Conservation (phyloP, 441 rosid species). For the Breynia disticha region DNA sequence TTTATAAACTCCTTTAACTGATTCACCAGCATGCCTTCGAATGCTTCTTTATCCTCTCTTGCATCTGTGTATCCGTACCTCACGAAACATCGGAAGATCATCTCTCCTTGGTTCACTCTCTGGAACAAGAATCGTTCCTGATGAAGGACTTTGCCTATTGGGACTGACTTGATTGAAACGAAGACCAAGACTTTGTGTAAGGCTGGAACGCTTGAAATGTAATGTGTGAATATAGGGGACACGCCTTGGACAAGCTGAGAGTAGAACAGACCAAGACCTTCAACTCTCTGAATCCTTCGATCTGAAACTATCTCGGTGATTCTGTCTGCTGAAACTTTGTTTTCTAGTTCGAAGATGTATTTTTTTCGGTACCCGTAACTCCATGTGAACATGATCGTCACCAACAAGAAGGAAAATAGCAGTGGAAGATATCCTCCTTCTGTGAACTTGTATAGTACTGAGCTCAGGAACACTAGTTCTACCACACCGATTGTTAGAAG, state of each 20-base stretch:
- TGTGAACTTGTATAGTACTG: conserved; percentile 16
- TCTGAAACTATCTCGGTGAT: conserved; percentile 7
- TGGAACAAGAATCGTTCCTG: conserved; percentile 17
- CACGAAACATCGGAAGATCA: conserved; percentile 14
- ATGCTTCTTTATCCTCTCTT: conserved; percentile 5
- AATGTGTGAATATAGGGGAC: conserved; percentile 17
- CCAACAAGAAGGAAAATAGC: conserved; percentile 6
- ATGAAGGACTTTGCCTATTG: background rate
- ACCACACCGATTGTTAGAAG: conserved; percentile 12
- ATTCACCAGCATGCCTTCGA: conserved; percentile 9
- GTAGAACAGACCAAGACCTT: conserved; percentile 20
- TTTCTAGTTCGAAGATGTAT: conserved; percentile 19
- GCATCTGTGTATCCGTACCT: conserved; percentile 14
- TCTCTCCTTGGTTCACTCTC: conserved; percentile 2
- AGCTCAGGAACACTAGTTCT: conserved; percentile 14
- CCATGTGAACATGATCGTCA: conserved; percentile 20
- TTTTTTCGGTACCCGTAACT: conserved; percentile 18
- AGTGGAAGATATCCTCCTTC: conserved; percentile 28
- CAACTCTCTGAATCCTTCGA: conserved; percentile 6
- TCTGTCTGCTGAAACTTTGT: conserved; percentile 12
- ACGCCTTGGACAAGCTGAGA: conserved; percentile 20
- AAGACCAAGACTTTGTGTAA: conserved; percentile 19
- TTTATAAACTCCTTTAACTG: conserved; percentile 8
- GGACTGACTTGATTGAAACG: conserved; percentile 12
- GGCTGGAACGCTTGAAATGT: conserved; percentile 12